Conservation (phyloP, 2,329 filamentous ascomycete species). For the Simplicillium sp. region DNA sequence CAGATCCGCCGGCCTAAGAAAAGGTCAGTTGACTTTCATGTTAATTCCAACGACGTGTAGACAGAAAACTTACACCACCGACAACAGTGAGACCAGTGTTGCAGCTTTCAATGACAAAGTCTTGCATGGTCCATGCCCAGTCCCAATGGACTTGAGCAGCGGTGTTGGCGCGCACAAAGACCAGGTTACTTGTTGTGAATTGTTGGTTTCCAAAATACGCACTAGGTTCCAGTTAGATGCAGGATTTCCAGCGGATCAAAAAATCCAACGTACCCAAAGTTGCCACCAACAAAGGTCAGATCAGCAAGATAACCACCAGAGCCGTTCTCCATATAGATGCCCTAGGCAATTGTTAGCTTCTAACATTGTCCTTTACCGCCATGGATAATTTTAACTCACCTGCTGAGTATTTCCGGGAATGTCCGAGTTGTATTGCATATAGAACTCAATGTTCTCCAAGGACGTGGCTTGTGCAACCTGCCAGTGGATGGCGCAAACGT, state of each 20-base stretch:
- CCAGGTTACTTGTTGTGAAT: slow-evolving; percentile 58
- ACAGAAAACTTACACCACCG: too few species aligned
- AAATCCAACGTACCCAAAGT: slow-evolving; percentile 28
- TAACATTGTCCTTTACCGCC: slow-evolving; percentile 6
- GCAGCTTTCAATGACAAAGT: slow-evolving; percentile 48
- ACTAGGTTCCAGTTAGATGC: too few species aligned
- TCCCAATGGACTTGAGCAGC: slow-evolving; percentile 63
- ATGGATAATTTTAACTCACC: too few species aligned
- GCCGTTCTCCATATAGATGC: slow-evolving; percentile 22
- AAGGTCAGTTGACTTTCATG: too few species aligned
- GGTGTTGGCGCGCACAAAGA: slow-evolving; percentile 55
- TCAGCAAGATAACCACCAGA: slow-evolving; percentile 40
- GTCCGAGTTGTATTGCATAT: slow-evolving; percentile 25
- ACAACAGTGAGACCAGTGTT: too few species aligned
- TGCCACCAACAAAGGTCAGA: slow-evolving; percentile 52
- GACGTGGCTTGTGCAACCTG: slow-evolving; percentile 51
- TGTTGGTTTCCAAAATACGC: slow-evolving; percentile 50
- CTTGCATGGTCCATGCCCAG: slow-evolving; percentile 56
- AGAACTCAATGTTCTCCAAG: slow-evolving; percentile 41
- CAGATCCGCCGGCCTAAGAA: too few species aligned
- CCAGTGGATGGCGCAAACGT: slow-evolving; percentile 48
- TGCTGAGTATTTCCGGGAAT: slow-evolving; percentile 16
- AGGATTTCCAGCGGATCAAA: slow-evolving; percentile 34
- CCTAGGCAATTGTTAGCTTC: slow-evolving; percentile 47
- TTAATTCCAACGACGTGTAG: too few species aligned